These are phyloP conservation scores for Thalassia testudinum DNA, from an alignment of 116 monocot genomes.

Conservation along the genomic window DNA sequence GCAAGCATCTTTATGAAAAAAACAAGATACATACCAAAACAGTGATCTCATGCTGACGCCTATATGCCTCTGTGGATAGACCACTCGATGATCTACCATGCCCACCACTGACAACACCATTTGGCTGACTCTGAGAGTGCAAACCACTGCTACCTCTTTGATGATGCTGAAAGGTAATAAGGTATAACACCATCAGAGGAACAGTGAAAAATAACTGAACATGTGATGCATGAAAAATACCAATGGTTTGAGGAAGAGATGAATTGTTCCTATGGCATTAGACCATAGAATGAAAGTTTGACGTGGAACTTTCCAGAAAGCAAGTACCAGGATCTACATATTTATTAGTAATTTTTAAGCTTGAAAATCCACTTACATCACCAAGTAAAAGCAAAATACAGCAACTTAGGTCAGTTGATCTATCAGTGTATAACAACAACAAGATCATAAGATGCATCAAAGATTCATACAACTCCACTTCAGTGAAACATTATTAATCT, in stretches of 20 bases:
- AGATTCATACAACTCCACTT: no score
- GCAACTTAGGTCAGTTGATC: no score
- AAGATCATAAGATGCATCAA: no score
- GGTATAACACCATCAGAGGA: background rate
- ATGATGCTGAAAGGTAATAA: conserved; percentile 1
- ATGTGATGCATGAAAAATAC: background rate
- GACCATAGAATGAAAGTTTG: background rate
- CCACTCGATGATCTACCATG: conserved; percentile 13
- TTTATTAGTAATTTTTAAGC: no score
- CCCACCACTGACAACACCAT: conserved; percentile 11
- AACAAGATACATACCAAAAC: conserved; percentile 18
- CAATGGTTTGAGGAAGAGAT: background rate
- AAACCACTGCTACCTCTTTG: background rate
- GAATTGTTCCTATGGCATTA: background rate
- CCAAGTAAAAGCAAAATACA: no score
- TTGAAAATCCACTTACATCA: no score
- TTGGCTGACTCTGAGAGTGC: conserved; percentile 7
- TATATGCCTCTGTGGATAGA: conserved; percentile 49
- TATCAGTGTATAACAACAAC: no score
- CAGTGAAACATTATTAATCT: no score
- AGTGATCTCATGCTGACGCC: conserved; percentile 76
- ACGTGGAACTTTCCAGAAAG: background rate
- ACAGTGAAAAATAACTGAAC: no score
- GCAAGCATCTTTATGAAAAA: background rate
- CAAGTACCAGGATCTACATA: no score